phyloP scores from a whole-genome alignment of 2,329 filamentous ascomycete genomes.

The Aspergillus hiratsukae region DNA sequence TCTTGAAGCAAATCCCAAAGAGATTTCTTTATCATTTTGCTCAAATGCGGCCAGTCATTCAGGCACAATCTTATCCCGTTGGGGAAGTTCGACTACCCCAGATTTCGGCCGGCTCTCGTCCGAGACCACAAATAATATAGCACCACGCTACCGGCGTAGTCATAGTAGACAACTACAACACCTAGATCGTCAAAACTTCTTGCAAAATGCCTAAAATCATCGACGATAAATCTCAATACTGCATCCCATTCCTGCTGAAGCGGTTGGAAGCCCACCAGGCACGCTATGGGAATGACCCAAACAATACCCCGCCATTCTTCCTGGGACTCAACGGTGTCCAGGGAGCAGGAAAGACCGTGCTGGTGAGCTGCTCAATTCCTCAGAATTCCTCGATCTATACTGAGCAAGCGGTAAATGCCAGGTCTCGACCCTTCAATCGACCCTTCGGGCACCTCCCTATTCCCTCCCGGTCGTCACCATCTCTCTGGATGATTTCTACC shows the following conservation, averaged over 20 bases:
- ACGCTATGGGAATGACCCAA: slow-evolving; percentile 34
- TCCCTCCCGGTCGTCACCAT: slow-evolving; percentile 64
- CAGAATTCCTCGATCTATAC: too few species aligned
- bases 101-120: slow-evolving; percentile 13
- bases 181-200: slow-evolving; percentile 2
- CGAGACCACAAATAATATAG: slow-evolving; percentile 7
- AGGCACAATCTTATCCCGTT: not conserved
- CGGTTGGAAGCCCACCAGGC: slow-evolving; percentile 52
- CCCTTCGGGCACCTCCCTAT: slow-evolving; percentile 55
- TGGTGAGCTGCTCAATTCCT: slow-evolving; percentile 51
- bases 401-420: slow-evolving; percentile 14
- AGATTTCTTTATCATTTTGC: not conserved
- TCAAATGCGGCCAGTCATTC: not conserved
- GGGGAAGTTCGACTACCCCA: slow-evolving; percentile 9
- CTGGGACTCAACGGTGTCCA: slow-evolving; percentile 88
- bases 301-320: slow-evolving; percentile 62
- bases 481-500: slow-evolving; percentile 88
- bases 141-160: not conserved
- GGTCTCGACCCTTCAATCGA: slow-evolving; percentile 60
- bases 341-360: slow-evolving; percentile 86
- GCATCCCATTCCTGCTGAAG: slow-evolving; percentile 70
- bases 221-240: slow-evolving; percentile 75
- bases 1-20: not conserved
- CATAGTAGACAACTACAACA: slow-evolving; percentile 10
- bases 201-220: slow-evolving; percentile 51